Percentiles rank a stretch among this genome's conserved stretches.
Conservation (phyloP, 129 eudicot genomes). For the Saussurea involucrata region DNA sequence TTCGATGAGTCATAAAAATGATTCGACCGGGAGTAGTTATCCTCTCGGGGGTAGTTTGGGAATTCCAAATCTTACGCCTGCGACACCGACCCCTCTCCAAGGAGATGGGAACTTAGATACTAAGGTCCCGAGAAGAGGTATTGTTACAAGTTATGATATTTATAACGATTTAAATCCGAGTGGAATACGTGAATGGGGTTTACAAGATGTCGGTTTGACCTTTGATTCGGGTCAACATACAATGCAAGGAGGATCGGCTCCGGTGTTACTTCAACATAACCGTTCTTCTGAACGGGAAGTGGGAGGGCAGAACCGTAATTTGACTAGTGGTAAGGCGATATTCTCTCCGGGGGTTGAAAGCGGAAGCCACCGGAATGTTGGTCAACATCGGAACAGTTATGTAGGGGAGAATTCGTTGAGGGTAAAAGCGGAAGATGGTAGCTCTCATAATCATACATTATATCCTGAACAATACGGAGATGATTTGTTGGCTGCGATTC, state of each 20-base stretch:
- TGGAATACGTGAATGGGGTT: conserved; percentile 64
- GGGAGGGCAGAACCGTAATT: conserved; percentile 34
- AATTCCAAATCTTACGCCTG: conserved; percentile 27
- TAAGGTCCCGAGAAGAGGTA: conserved; percentile 46
- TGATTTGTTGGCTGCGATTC: conserved; percentile 73
- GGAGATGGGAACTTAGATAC: conserved; percentile 41
- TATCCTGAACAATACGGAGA: conserved; percentile 60
- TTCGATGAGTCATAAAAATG: conserved; percentile 48
- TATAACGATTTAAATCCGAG: conserved; percentile 54
- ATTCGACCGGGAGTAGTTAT: conserved; percentile 33
- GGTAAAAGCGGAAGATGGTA: conserved; percentile 64
- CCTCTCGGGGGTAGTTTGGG: conserved; percentile 43
- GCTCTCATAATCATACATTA: conserved; percentile 35
- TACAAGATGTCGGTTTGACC: conserved; percentile 55
- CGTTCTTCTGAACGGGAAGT: conserved; percentile 29
- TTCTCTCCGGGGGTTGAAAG: conserved; percentile 37
- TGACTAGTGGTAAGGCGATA: conserved; percentile 28
- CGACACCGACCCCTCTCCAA: conserved; percentile 30
- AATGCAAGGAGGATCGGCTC: conserved; percentile 31
- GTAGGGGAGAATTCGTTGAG: conserved; percentile 37
- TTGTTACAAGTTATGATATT: conserved; percentile 49
- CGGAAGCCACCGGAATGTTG: conserved; percentile 36
- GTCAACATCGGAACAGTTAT: conserved; percentile 40
- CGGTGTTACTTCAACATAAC: conserved; percentile 41
- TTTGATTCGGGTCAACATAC: conserved; percentile 43